phyloP scores from a whole-genome alignment of 805 yeast genomes.

The Yamadazyma laniorum region DNA sequence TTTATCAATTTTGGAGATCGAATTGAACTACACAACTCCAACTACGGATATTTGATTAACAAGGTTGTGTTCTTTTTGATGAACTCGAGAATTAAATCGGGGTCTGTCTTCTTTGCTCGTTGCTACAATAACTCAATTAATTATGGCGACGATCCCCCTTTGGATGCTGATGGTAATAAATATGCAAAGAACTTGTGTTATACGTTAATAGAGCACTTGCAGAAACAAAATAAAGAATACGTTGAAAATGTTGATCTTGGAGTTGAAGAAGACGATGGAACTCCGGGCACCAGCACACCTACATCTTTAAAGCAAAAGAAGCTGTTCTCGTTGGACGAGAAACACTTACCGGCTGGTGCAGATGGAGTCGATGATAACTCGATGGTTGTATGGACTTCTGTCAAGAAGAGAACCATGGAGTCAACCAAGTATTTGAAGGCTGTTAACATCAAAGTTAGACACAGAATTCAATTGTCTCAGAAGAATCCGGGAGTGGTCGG shows the following conservation, averaged over 20 bases:
- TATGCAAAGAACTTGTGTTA: conserved; percentile 66
- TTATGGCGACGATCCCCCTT: conserved; percentile 75
- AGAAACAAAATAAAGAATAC: conserved; percentile 33
- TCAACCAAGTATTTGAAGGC: conserved; percentile 62
- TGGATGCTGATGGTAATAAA: conserved; percentile 67
- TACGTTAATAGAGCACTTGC: conserved; percentile 46
- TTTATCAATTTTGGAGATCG: conserved; percentile 88
- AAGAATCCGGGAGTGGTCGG: conserved; percentile 88
- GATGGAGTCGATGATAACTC: conserved; percentile 61
- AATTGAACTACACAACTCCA: conserved; percentile 74
- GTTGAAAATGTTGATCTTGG: conserved; percentile 3
- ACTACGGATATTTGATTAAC: conserved; percentile 84
- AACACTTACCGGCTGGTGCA: conserved; percentile 46
- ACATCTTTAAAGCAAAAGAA: conserved; percentile 7
- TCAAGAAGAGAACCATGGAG: conserved; percentile 77
- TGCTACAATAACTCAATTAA: conserved; percentile 58
- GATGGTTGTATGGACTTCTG: conserved; percentile 93
- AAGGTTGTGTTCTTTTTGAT: conserved; percentile 89
- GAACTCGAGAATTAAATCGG: conserved; percentile 84
- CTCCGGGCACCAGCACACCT: conserved; percentile 6
- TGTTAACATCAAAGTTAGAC: conserved; percentile 63
- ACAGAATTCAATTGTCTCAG: conserved; percentile 81
- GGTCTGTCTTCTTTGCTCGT: conserved; percentile 90
- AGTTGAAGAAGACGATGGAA: conserved; percentile 7
- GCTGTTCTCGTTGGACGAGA: conserved; percentile 32